Conservation (phyloP, 345 rosid species). For the Raphanus raphanistrum region DNA sequence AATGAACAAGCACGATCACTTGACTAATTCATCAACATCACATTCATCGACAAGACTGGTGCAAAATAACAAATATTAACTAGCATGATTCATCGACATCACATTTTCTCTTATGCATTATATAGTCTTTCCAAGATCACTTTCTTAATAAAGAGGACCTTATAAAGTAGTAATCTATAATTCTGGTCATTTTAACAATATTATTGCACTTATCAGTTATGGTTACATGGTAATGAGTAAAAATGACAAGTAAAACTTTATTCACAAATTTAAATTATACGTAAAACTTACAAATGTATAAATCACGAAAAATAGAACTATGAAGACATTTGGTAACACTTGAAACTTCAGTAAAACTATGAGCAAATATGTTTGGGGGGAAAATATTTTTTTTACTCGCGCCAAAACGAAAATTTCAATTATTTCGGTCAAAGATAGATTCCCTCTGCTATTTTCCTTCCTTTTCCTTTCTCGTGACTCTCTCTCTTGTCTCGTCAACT, state of each 20-base stretch:
- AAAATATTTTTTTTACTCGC: too few relatives aligned
- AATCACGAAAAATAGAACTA: background rate
- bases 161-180: background rate
- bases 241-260: background rate
- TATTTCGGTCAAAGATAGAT: too few relatives aligned
- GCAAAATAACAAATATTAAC: too few relatives aligned
- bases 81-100: too few relatives aligned
- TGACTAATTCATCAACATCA: too few relatives aligned
- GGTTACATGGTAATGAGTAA: background rate
- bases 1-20: too few relatives aligned
- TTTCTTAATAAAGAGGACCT: background rate
- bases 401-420: too few relatives aligned
- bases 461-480: too few relatives aligned
- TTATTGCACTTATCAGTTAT: background rate
- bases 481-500: too few relatives aligned
- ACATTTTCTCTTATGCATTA: too few relatives aligned
- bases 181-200: background rate
- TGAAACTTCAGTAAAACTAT: background rate
- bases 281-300: background rate
- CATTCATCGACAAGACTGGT: too few relatives aligned
- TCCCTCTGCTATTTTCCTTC: too few relatives aligned
- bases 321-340: background rate
- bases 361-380: background rate
- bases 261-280: background rate
- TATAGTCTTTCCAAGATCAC: background rate